Conservation (phyloP, 2,329 filamentous ascomycete genomes). For the Chrysoporthe puriensis region DNA sequence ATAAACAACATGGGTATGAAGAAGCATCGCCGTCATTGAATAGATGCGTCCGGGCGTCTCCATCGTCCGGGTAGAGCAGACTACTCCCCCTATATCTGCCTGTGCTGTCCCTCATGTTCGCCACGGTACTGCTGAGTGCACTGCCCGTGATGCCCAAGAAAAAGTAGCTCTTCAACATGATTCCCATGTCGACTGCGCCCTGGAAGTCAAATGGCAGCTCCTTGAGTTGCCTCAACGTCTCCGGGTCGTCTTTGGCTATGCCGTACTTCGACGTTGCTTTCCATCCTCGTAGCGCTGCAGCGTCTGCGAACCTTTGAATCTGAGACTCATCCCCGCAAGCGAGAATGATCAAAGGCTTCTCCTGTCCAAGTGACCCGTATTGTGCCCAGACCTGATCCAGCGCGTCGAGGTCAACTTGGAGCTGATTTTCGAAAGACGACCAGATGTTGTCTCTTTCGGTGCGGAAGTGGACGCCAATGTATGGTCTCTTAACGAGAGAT, state of each 20-base stretch:
- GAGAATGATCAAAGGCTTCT: constrained; percentile 39
- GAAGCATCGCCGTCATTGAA: constrained; percentile 37
- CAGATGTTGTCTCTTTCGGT: constrained; percentile 43
- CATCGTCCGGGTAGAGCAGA: constrained; percentile 33
- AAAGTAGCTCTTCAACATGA: constrained; percentile 36
- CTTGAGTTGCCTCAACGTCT: constrained; percentile 32
- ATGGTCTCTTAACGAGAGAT: constrained; percentile 34
- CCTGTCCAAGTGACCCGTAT: constrained; percentile 29
- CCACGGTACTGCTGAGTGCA: constrained; percentile 35
- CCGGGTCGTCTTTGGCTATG: constrained; percentile 32
- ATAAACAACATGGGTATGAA: constrained; percentile 38
- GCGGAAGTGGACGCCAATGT: constrained; percentile 42
- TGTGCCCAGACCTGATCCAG: constrained; percentile 40
- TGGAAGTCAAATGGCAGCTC: constrained; percentile 37
- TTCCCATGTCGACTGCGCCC: constrained; percentile 37
- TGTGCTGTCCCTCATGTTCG: constrained; percentile 36
- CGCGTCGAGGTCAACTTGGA: constrained; percentile 39
- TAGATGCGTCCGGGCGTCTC: constrained; percentile 35
- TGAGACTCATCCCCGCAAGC: constrained; percentile 41
- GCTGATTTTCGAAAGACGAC: constrained; percentile 40
- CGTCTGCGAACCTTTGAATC: constrained; percentile 37
- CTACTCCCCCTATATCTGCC: constrained; percentile 37
- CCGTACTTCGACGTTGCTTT: constrained; percentile 41
- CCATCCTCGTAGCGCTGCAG: constrained; percentile 39
- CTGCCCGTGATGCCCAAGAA: constrained; percentile 38